Evolutionary conservation across 495 filamentous ascomycete species (phyloP).

Genomic region (Penicillium roqueforti): DNA sequence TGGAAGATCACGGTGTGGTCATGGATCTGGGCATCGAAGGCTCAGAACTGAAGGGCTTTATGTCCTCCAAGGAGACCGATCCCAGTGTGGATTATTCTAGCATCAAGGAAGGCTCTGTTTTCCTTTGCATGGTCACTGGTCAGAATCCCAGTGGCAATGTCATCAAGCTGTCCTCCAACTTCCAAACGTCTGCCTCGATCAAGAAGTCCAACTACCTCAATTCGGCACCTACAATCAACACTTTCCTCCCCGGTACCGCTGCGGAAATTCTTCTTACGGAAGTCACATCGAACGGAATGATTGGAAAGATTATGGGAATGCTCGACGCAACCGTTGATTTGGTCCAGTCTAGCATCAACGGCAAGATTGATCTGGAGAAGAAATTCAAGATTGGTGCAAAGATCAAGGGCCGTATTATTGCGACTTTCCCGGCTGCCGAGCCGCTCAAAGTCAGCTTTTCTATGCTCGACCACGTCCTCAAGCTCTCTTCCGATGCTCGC

Average conservation of each 20-base stretch:
- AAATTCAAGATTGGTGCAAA: conserved; percentile 79
- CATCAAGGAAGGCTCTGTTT: conserved; percentile 73
- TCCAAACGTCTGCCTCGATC: conserved; percentile 58
- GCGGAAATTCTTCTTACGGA: conserved; percentile 83
- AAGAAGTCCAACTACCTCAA: conserved; percentile 65
- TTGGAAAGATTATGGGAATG: conserved; percentile 88
- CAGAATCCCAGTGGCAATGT: conserved; percentile 73
- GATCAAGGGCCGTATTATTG: conserved; percentile 80
- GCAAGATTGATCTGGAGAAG: conserved; percentile 59
- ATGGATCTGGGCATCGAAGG: conserved; percentile 84
- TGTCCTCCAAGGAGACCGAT: conserved; percentile 81
- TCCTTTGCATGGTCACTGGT: conserved; percentile 77
- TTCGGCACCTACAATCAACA: conserved; percentile 78
- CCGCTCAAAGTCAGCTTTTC: conserved; percentile 81
- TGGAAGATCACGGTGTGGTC: conserved; percentile 91
- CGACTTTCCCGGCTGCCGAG: conserved; percentile 72
- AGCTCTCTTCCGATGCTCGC: conserved; percentile 51
- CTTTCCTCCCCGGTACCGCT: conserved; percentile 85
- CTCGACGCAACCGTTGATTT: conserved; percentile 85
- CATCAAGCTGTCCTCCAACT: conserved; percentile 79
- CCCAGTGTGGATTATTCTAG: conserved; percentile 51
- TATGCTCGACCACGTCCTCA: conserved; percentile 74
- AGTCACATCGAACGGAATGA: conserved; percentile 53
- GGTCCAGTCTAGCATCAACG: conserved; percentile 75
- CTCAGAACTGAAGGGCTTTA: conserved; percentile 68